Conservation (phyloP, 108 stramenopile genomes). For the Cyclotella baltica region DNA sequence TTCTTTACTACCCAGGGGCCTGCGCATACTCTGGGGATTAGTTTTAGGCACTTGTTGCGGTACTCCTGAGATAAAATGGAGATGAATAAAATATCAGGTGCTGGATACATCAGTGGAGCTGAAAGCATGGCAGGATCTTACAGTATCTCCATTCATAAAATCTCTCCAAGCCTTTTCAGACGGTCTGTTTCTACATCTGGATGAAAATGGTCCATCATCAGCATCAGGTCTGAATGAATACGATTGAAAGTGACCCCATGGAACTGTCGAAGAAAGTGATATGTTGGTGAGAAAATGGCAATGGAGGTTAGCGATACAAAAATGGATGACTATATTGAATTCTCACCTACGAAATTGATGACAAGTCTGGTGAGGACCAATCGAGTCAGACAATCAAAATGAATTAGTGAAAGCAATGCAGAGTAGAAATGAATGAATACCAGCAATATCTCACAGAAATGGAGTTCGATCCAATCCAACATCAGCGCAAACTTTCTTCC, state of each 20-base stretch:
- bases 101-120: not conserved
- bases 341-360: constrained; percentile 21
- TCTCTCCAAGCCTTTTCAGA: constrained; percentile 50
- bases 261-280: constrained; percentile 8
- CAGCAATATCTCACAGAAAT: constrained; percentile 35
- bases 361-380: constrained; percentile 7
- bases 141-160: constrained; percentile 47
- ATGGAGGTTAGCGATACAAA: not conserved
- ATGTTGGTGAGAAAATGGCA: not conserved
- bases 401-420: not conserved
- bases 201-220: constrained; percentile 47
- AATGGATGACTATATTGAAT: not conserved
- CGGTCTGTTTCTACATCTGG: constrained; percentile 22
- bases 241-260: constrained; percentile 60
- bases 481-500: constrained; percentile 37
- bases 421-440: not conserved
- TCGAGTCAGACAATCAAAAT: not conserved
- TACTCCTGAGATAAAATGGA: constrained; percentile 19
- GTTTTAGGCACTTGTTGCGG: constrained; percentile 50
- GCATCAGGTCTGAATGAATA: constrained; percentile 57
- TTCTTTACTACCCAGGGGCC: constrained; percentile 66
- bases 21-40: constrained; percentile 47
- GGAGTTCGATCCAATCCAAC: constrained; percentile 35
- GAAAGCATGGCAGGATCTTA: not conserved
- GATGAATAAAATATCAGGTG: not conserved